Conservation (phyloP, 2,329 filamentous ascomycete genomes). For the Teratosphaeriaceae sp. region DNA sequence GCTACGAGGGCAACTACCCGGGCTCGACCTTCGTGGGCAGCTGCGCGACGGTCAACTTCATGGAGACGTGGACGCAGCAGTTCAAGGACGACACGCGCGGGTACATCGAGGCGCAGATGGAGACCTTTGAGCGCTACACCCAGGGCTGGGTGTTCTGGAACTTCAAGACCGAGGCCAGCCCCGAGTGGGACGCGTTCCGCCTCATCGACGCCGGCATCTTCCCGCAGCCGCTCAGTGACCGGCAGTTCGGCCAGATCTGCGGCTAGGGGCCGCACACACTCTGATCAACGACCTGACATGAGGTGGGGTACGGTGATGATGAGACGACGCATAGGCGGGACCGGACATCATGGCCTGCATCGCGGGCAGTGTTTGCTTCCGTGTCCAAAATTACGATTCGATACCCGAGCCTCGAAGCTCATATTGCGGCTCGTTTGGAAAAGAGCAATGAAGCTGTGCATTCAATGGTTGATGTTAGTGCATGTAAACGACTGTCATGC, state of each 20-base stretch:
- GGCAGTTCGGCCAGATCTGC: constrained; percentile 25
- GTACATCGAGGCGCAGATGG: constrained; percentile 51
- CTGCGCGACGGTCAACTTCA: constrained; percentile 47
- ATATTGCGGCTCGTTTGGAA: no score
- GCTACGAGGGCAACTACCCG: constrained; percentile 52
- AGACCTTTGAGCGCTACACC: constrained; percentile 44
- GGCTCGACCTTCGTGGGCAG: constrained; percentile 45
- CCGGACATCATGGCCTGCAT: no score
- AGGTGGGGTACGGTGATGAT: no score
- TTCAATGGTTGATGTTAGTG: no score
- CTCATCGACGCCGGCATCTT: constrained; percentile 47
- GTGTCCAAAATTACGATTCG: no score
- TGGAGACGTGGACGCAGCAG: constrained; percentile 41
- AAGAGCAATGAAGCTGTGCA: no score
- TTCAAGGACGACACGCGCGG: constrained; percentile 42
- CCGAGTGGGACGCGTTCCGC: constrained; percentile 48
- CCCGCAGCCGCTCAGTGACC: constrained; percentile 35
- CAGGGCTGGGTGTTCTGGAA: constrained; percentile 55
- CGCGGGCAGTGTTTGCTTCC: no score
- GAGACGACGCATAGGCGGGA: no score
- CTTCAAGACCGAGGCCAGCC: constrained; percentile 48
- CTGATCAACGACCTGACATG: no score
- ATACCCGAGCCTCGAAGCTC: no score
- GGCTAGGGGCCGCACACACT: no score
- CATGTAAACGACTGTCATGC: no score